These are phyloP conservation scores for Hevea brasiliensis DNA, from an alignment of 345 rosid species.

Conservation along the genomic window DNA sequence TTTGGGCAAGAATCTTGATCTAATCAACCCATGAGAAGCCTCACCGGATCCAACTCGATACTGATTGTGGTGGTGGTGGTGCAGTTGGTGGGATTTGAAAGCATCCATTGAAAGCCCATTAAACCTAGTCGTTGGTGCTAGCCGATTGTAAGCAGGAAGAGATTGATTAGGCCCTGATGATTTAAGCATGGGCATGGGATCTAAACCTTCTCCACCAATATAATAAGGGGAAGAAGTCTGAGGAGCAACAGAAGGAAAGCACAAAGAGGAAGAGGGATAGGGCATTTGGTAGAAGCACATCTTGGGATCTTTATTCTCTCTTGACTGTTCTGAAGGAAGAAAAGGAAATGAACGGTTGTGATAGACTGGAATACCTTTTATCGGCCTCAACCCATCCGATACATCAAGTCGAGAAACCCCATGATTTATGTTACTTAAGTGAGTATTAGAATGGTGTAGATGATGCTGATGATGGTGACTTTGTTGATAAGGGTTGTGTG, in stretches of 20 bases:
- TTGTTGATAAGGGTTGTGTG: conserved; percentile 31
- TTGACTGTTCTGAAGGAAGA: conserved; percentile 25
- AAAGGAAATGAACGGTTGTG: conserved; percentile 71
- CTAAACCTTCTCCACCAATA: conserved; percentile 45
- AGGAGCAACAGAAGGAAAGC: conserved; percentile 15
- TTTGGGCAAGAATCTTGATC: conserved; percentile 73
- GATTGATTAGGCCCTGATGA: conserved; percentile 24
- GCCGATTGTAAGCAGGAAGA: conserved; percentile 26
- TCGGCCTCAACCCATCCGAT: conserved; percentile 57
- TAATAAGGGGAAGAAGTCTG: conserved; percentile 43
- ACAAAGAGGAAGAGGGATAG: conserved; percentile 33
- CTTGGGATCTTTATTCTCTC: conserved; percentile 42
- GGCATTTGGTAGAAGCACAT: conserved; percentile 44
- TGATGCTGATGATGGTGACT: conserved; percentile 13
- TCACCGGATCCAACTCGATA: conserved; percentile 44
- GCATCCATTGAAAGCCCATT: conserved; percentile 47
- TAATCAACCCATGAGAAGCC: conserved; percentile 44
- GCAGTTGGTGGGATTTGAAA: conserved; percentile 42
- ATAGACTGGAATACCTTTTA: conserved; percentile 79
- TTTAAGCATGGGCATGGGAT: conserved; percentile 51
- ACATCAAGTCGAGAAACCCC: conserved; percentile 37
- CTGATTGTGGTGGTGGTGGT: conserved; percentile 39
- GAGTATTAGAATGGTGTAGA: not conserved
- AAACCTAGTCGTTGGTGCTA: conserved; percentile 37
- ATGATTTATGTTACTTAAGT: conserved; percentile 24